phyloP scores from a whole-genome alignment of 1,284 basidiomycete species.

The Pyrrhoderma lamaoense region DNA sequence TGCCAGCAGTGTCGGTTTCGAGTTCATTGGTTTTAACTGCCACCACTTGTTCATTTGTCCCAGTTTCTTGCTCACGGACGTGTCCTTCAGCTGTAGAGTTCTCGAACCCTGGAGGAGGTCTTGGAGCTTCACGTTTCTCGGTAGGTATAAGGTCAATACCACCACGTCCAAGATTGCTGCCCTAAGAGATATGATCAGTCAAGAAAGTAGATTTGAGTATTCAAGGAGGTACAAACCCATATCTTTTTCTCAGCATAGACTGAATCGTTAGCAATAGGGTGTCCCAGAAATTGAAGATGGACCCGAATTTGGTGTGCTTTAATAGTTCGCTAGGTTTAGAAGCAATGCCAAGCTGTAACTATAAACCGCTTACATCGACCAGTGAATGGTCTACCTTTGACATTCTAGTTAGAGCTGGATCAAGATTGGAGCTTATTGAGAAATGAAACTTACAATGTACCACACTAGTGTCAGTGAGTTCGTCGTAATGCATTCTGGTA shows the following conservation, averaged over 20 bases:
- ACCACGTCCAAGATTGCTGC: constrained; percentile 67
- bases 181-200: constrained; percentile 49
- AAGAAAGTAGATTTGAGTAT: background rate
- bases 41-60: background rate
- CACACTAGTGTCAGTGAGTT: constrained; percentile 77
- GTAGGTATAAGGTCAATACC: constrained; percentile 71
- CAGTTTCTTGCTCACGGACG: background rate
- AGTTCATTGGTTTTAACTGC: background rate
- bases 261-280: constrained; percentile 91
- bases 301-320: constrained; percentile 92
- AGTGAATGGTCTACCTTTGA: constrained; percentile 73
- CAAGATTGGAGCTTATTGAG: constrained; percentile 11
- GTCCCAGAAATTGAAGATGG: constrained; percentile 91
- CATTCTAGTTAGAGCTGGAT: constrained; percentile 11
- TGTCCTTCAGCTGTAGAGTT: constrained; percentile 17
- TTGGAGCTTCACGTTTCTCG: constrained; percentile 55
- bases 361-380: constrained; percentile 78
- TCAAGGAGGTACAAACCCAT: constrained; percentile 51
- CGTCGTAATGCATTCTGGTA: constrained; percentile 79
- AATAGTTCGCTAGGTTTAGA: constrained; percentile 2
- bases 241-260: constrained; percentile 75
- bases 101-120: constrained; percentile 50
- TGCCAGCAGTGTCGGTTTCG: background rate
- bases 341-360: constrained; percentile 1
- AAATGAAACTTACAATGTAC: constrained; percentile 63